These are phyloP conservation scores for Cyclotella cryptica DNA, from an alignment of 108 stramenopile genomes.

Conservation along the genomic window DNA sequence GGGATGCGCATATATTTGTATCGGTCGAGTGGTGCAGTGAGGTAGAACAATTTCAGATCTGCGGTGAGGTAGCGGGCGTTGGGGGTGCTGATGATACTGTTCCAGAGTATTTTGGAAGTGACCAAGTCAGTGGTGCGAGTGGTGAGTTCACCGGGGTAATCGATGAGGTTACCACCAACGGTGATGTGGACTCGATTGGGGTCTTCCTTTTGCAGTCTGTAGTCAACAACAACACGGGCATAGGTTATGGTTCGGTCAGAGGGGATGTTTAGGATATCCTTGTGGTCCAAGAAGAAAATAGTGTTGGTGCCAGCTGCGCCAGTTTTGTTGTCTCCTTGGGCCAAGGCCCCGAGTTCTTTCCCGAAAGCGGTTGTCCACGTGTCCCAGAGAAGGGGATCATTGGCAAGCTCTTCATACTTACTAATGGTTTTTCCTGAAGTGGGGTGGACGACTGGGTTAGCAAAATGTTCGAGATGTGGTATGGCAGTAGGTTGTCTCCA, in stretches of 20 bases:
- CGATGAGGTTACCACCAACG: constrained; percentile 34
- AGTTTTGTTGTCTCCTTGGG: constrained; percentile 28
- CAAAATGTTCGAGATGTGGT: constrained; percentile 9
- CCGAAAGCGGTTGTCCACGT: too few species aligned
- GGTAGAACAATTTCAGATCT: constrained; percentile 62
- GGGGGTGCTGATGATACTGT: constrained; percentile 53
- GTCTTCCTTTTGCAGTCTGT: constrained; percentile 32
- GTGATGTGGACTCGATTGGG: constrained; percentile 24
- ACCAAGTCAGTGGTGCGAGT: constrained; percentile 27
- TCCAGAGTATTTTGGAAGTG: constrained; percentile 41
- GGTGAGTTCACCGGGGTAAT: constrained; percentile 23
- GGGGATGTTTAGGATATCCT: constrained; percentile 20
- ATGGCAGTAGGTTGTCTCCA: background rate
- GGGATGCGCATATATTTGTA: constrained; percentile 60
- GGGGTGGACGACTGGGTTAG: background rate
- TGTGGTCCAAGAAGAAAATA: constrained; percentile 7
- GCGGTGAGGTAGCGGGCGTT: constrained; percentile 30
- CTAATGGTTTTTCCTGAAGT: constrained; percentile 10
- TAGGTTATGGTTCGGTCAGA: constrained; percentile 27
- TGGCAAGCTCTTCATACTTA: constrained; percentile 1
- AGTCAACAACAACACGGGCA: constrained; percentile 22
- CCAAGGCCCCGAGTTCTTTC: too few species aligned
- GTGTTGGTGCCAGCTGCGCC: constrained; percentile 5
- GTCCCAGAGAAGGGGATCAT: background rate
- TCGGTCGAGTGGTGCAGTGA: constrained; percentile 39